Percentiles rank a stretch among this genome's conserved stretches.
These are phyloP conservation scores for Kitagawia praeruptora DNA, from an alignment of 129 eudicot species.

Conservation along the genomic window DNA sequence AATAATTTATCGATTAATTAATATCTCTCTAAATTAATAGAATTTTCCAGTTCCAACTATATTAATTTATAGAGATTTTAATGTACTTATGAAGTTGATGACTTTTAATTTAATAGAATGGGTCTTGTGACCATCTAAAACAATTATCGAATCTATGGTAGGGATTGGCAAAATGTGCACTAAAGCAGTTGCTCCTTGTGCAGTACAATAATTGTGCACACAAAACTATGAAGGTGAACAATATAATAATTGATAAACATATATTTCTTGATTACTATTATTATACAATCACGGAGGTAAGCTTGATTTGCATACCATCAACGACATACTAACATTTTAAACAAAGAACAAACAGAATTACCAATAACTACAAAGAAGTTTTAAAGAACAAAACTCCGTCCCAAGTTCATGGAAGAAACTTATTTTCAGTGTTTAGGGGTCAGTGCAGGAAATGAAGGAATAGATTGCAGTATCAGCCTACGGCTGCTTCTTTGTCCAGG, in stretches of 20 bases:
- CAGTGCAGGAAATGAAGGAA: conserved; percentile 87
- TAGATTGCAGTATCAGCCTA: conserved; percentile 80
- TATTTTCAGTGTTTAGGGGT: conserved; percentile 44
- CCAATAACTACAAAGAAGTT: conserved; percentile 18
- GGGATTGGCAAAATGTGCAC: not conserved
- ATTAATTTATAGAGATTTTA: too few relatives aligned
- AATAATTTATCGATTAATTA: too few relatives aligned
- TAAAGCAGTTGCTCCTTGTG: not conserved
- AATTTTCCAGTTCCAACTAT: too few relatives aligned
- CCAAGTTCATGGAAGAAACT: conserved; percentile 19
- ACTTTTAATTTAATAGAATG: not conserved
- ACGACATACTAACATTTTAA: conserved; percentile 21
- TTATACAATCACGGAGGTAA: conserved; percentile 11
- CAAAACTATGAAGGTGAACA: not conserved
- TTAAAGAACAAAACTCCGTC: conserved; percentile 17
- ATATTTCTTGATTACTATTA: conserved; percentile 11
- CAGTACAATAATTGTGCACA: not conserved
- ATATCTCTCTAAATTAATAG: too few relatives aligned
- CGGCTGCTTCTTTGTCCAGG: conserved; percentile 75
- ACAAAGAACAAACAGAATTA: conserved; percentile 7
- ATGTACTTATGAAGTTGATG: not conserved
- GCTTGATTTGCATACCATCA: conserved; percentile 15
- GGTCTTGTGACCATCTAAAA: not conserved
- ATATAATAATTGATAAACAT: not conserved
- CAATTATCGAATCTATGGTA: not conserved